These are phyloP conservation scores for Papiliotrema terrestris DNA, from an alignment of 1,284 basidiomycete genomes.

Conservation along the genomic window DNA sequence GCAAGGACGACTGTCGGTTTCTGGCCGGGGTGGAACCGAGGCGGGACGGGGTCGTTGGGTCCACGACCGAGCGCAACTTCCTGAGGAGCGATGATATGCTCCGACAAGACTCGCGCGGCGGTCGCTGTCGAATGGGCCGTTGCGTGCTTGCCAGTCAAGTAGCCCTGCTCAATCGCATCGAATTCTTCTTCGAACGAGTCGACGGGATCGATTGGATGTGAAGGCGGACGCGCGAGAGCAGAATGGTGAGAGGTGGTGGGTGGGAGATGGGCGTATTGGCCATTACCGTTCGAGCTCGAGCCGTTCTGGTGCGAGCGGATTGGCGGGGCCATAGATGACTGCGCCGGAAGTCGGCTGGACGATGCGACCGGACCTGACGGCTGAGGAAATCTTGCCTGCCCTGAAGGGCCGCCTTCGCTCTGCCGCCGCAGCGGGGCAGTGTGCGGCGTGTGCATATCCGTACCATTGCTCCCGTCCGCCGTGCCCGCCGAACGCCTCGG, in stretches of 20 bases:
- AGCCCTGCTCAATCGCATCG: slow-evolving; percentile 12
- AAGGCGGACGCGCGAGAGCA: background rate
- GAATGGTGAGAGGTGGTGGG: background rate
- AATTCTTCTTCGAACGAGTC: slow-evolving; percentile 18
- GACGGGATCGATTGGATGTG: background rate
- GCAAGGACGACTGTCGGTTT: slow-evolving; percentile 15
- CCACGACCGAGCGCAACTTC: slow-evolving; percentile 6
- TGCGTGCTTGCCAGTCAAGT: slow-evolving; percentile 1
- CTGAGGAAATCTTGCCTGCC: background rate
- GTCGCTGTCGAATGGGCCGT: background rate
- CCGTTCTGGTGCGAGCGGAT: background rate
- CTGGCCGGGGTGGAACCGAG: slow-evolving; percentile 12
- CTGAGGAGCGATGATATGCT: background rate
- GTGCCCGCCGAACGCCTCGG: background rate
- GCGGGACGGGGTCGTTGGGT: slow-evolving; percentile 11
- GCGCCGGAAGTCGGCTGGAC: background rate
- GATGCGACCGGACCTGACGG: background rate
- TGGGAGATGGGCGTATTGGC: background rate
- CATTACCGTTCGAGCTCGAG: too few species aligned
- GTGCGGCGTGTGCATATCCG: background rate
- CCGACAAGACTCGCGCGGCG: background rate
- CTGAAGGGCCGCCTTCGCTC: background rate
- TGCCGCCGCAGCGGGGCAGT: background rate
- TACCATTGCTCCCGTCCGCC: background rate
- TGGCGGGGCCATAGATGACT: background rate